Percentiles rank a stretch among this genome's conserved stretches.
Evolutionary conservation across 805 yeast species (phyloP).

Genomic region (Spathaspora girioi): DNA sequence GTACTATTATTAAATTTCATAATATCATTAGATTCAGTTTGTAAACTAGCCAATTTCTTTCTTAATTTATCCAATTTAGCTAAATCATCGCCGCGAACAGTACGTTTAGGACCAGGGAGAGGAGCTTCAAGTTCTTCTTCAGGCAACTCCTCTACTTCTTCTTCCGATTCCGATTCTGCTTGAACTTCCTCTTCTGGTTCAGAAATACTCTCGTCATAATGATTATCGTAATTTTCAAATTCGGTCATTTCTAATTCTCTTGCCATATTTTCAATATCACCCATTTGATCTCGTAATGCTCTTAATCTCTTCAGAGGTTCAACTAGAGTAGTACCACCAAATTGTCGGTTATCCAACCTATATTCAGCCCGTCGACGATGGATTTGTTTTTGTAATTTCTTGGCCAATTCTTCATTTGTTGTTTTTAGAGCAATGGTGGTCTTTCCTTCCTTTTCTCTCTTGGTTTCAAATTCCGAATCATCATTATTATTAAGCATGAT

Average conservation of each 20-base stretch:
- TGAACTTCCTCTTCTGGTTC: slow-evolving; percentile 17
- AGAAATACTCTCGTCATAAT: slow-evolving; percentile 3
- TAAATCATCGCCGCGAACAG: slow-evolving; percentile 48
- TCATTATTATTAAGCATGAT: slow-evolving; percentile 52
- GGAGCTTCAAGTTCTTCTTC: slow-evolving; percentile 11
- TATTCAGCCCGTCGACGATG: slow-evolving; percentile 45
- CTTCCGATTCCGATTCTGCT: slow-evolving; percentile 13
- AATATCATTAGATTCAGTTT: slow-evolving; percentile 72
- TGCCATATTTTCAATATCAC: slow-evolving; percentile 78
- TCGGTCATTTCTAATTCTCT: slow-evolving; percentile 83
- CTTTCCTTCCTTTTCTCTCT: slow-evolving; percentile 24
- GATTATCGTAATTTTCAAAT: slow-evolving; percentile 43
- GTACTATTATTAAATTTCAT: slow-evolving; percentile 65
- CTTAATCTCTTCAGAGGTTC: slow-evolving; percentile 79
- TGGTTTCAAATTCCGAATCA: slow-evolving; percentile 29
- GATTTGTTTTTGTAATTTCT: slow-evolving; percentile 42
- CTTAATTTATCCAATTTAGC: slow-evolving; percentile 53
- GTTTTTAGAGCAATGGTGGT: slow-evolving; percentile 35
- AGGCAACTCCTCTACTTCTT: slow-evolving; percentile 14
- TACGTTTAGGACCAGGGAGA: slow-evolving; percentile 31
- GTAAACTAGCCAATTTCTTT: slow-evolving; percentile 56
- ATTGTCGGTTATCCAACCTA: slow-evolving; percentile 41
- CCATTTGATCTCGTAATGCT: slow-evolving; percentile 79
- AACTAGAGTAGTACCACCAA: slow-evolving; percentile 47
- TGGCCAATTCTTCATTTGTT: slow-evolving; percentile 33